Conservation (phyloP, 306 rosid species). For the Crataegus laevigata region DNA sequence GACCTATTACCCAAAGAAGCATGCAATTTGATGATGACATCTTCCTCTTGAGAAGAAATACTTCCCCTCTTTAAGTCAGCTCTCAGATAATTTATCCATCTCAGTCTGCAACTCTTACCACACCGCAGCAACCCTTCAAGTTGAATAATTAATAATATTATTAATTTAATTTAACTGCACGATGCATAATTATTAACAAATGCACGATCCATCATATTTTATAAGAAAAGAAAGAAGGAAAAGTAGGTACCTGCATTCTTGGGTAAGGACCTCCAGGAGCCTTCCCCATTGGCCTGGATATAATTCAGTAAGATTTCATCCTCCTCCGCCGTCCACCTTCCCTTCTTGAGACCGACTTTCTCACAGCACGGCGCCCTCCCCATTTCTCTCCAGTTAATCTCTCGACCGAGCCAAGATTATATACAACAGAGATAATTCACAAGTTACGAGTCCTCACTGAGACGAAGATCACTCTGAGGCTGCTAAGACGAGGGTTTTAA, state of each 20-base stretch:
- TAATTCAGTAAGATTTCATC: conserved; percentile 50
- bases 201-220: background rate
- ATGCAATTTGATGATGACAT: conserved; percentile 46
- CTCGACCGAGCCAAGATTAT: background rate
- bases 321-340: conserved; percentile 79
- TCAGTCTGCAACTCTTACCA: conserved; percentile 78
- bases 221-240: too few species aligned
- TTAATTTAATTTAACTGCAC: background rate
- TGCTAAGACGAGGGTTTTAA: background rate
- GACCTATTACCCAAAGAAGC: conserved; percentile 69
- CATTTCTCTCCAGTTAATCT: conserved; percentile 22
- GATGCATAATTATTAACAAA: background rate
- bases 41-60: conserved; percentile 59
- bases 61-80: conserved; percentile 64
- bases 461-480: background rate
- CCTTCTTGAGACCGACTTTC: conserved; percentile 74
- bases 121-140: conserved; percentile 60
- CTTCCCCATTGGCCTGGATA: conserved; percentile 71
- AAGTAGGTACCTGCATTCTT: conserved; percentile 59
- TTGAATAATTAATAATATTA: background rate
- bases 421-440: background rate
- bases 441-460: background rate
- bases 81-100: conserved; percentile 81
- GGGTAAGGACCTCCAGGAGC: conserved; percentile 85
- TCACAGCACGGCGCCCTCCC: conserved; percentile 90